Percentiles rank a stretch among this genome's conserved stretches.
phyloP scores from a whole-genome alignment of 192 early-diverging fungal genomes.

The Umbelopsis sp. region DNA sequence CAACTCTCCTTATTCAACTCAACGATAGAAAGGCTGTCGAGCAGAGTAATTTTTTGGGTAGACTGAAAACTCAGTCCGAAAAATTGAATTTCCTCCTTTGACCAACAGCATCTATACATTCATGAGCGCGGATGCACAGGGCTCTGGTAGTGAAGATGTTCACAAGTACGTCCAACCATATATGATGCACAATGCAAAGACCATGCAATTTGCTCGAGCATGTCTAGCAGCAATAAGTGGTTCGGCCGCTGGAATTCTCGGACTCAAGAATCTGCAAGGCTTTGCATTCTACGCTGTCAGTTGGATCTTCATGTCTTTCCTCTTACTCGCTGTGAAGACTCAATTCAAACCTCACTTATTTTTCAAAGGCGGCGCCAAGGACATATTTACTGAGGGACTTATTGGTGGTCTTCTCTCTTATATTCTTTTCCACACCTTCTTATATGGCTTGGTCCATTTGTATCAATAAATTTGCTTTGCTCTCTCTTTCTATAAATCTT shows the following conservation, averaged over 20 bases:
- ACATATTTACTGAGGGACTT: constrained; percentile 64
- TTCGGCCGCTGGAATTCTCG: constrained; percentile 86
- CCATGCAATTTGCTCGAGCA: constrained; percentile 67
- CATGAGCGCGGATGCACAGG: constrained; percentile 18
- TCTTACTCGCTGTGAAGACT: constrained; percentile 65
- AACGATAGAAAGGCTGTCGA: neutral
- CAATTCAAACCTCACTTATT: constrained; percentile 55
- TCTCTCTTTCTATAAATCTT: too few species aligned
- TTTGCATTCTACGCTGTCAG: constrained; percentile 81
- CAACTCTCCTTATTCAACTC: neutral
- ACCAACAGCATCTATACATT: constrained; percentile 4
- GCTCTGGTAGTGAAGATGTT: constrained; percentile 26
- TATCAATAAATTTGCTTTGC: constrained; percentile 57
- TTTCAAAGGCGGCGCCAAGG: constrained; percentile 52
- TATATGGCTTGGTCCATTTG: constrained; percentile 79
- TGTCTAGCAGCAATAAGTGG: constrained; percentile 77
- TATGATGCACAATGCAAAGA: constrained; percentile 61
- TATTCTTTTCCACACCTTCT: constrained; percentile 78
- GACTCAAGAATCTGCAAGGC: constrained; percentile 80
- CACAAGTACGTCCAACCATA: constrained; percentile 51
- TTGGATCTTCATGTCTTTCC: constrained; percentile 64
- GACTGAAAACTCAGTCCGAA: neutral
- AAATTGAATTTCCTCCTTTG: neutral
- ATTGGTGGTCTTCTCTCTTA: constrained; percentile 64
- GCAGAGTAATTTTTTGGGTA: neutral